Evolutionary conservation across 1,139 yeast genomes (phyloP).

Genomic region (Diutina neorugosa): DNA sequence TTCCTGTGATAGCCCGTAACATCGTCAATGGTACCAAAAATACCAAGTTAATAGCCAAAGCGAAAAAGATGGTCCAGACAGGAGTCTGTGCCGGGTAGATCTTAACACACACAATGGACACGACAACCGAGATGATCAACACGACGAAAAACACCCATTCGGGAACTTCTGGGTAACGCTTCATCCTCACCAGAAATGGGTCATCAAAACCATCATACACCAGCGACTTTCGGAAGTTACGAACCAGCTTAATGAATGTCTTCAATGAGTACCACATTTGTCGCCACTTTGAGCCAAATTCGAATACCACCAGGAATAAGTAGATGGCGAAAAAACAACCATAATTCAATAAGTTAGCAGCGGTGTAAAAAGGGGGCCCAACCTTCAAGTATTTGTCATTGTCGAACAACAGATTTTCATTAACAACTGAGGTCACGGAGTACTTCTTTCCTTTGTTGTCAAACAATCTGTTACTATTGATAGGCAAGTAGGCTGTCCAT

Average conservation of each 20-base stretch:
- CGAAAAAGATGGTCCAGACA: slow-evolving; percentile 47
- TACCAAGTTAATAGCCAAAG: slow-evolving; percentile 39
- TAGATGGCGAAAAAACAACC: slow-evolving; percentile 50
- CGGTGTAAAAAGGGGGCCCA: slow-evolving; percentile 32
- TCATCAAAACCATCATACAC: slow-evolving; percentile 18
- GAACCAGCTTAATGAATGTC: slow-evolving; percentile 6
- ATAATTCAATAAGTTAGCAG: slow-evolving; percentile 33
- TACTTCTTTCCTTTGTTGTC: slow-evolving; percentile 34
- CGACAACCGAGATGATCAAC: slow-evolving; percentile 14
- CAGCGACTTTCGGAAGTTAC: slow-evolving; percentile 6
- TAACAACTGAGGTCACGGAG: slow-evolving; percentile 20
- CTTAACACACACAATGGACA: slow-evolving; percentile 28
- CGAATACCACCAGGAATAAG: slow-evolving; percentile 33
- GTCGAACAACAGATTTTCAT: slow-evolving; percentile 8
- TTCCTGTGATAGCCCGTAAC: slow-evolving; percentile 42
- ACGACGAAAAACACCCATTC: slow-evolving; percentile 13
- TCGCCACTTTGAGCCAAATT: slow-evolving; percentile 3
- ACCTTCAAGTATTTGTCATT: slow-evolving; percentile 7
- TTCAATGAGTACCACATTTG: slow-evolving; percentile 7
- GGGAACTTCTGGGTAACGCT: slow-evolving; percentile 14
- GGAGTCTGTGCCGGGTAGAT: slow-evolving; percentile 39
- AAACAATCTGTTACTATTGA: slow-evolving; percentile 26
- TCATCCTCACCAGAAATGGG: slow-evolving; percentile 12
- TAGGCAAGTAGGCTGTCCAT: slow-evolving; percentile 41
- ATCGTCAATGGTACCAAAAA: slow-evolving; percentile 41